Evolutionary conservation across 768 basidiomycete genomes (phyloP).

Genomic region (Cubamyces lactineus): DNA sequence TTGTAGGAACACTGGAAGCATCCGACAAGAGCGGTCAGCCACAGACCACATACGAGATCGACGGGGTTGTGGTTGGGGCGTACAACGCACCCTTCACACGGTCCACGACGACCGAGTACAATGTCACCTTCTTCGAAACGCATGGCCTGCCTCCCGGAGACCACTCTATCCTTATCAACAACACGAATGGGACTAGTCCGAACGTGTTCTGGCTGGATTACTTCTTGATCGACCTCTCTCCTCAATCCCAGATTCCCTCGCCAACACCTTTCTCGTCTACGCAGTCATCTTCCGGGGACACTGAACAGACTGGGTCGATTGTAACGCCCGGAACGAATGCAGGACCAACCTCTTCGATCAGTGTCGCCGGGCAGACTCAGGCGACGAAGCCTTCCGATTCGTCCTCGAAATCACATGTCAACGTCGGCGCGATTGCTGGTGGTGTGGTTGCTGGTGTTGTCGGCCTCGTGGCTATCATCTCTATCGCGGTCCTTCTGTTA

Average conservation of each 20-base stretch:
- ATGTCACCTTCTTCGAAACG: conserved; percentile 18
- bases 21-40: conserved; percentile 6
- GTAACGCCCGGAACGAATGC: background rate
- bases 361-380: background rate
- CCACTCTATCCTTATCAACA: conserved; percentile 12
- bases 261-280: background rate
- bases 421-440: conserved; percentile 1
- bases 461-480: background rate
- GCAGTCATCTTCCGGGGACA: background rate
- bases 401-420: background rate
- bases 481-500: background rate
- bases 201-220: conserved; percentile 18
- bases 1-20: conserved; percentile 12
- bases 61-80: background rate
- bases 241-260: background rate
- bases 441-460: background rate
- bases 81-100: conserved; percentile 5
- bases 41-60: conserved; percentile 11
- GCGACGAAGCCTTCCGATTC: background rate
- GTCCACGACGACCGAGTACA: background rate
- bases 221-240: conserved; percentile 8
- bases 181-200: conserved; percentile 10
- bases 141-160: conserved; percentile 2
- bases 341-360: background rate
- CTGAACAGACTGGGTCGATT: background rate